Evolutionary conservation across 2,329 filamentous ascomycete genomes (phyloP).

Genomic region (Huntiella savannae): DNA sequence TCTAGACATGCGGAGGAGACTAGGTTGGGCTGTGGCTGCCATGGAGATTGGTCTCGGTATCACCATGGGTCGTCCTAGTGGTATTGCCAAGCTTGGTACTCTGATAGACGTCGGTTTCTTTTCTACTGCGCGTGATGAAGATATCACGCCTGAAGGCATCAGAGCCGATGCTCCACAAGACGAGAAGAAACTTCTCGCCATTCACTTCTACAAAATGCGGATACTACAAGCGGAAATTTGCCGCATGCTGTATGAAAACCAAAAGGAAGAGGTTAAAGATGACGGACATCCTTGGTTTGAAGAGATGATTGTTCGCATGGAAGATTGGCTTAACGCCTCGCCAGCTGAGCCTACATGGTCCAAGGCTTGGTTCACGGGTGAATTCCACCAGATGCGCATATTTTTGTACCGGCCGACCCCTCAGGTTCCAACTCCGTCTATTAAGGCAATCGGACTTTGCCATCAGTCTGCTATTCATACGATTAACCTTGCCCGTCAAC

Average conservation of each 20-base stretch:
- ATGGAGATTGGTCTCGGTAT: constrained; percentile 84
- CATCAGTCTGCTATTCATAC: constrained; percentile 70
- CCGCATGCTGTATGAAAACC: constrained; percentile 68
- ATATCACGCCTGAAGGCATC: constrained; percentile 64
- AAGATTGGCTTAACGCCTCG: constrained; percentile 58
- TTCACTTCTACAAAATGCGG: constrained; percentile 88
- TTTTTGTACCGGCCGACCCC: constrained; percentile 81
- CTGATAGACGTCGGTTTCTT: constrained; percentile 77
- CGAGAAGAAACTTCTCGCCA: constrained; percentile 69
- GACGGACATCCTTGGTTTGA: constrained; percentile 77
- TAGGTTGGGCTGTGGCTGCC: constrained; percentile 73
- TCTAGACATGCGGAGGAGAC: constrained; percentile 71
- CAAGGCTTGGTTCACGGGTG: constrained; percentile 42
- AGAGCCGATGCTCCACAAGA: constrained; percentile 47
- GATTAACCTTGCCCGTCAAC: constrained; percentile 60
- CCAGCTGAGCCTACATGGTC: constrained; percentile 55
- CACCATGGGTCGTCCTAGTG: constrained; percentile 69
- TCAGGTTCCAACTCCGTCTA: constrained; percentile 70
- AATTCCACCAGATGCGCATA: constrained; percentile 60
- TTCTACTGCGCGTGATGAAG: constrained; percentile 59
- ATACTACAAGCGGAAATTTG: constrained; percentile 75
- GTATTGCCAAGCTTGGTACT: constrained; percentile 65
- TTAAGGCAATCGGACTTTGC: constrained; percentile 60
- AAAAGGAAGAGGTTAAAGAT: constrained; percentile 53
- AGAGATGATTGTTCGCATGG: constrained; percentile 59